Conservation (phyloP, 2,329 filamentous ascomycete species). For the Penicillium sp. region DNA sequence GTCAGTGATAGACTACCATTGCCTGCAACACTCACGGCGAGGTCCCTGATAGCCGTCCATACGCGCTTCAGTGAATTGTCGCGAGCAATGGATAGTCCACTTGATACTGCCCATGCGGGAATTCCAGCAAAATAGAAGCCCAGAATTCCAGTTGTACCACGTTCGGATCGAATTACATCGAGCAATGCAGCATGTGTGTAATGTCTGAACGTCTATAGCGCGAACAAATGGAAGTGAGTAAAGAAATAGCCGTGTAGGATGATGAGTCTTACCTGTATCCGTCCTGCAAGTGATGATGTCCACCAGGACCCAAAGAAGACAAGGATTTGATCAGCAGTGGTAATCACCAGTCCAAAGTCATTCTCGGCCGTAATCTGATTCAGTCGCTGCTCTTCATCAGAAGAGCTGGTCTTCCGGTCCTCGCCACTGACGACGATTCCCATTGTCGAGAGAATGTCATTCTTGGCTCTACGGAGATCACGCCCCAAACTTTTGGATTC, state of each 20-base stretch:
- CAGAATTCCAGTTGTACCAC: conserved; percentile 35
- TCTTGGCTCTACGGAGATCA: conserved; percentile 52
- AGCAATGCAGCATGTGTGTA: conserved; percentile 43
- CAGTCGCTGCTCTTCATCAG: conserved; percentile 44
- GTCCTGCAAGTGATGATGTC: conserved; percentile 41
- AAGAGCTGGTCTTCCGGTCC: conserved; percentile 38
- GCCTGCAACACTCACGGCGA: conserved; percentile 26
- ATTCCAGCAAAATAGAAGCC: conserved; percentile 49
- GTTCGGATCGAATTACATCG: conserved; percentile 43
- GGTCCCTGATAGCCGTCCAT: conserved; percentile 34
- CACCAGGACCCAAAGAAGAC: conserved; percentile 49
- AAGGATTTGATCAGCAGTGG: conserved; percentile 46
- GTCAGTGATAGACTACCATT: conserved; percentile 31
- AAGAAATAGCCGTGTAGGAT: not conserved
- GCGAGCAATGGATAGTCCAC: conserved; percentile 43
- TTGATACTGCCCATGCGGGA: conserved; percentile 43
- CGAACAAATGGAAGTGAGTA: not conserved
- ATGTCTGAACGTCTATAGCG: conserved; percentile 41
- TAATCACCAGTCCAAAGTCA: conserved; percentile 48
- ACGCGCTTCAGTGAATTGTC: conserved; percentile 42
- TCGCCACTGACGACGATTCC: conserved; percentile 52
- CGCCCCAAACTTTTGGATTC: conserved; percentile 45
- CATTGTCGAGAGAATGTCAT: conserved; percentile 55
- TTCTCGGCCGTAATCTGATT: conserved; percentile 46
- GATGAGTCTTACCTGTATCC: conserved; percentile 41